Evolutionary conservation across 768 basidiomycete genomes (phyloP).

Genomic region (Lentinula edodes): DNA sequence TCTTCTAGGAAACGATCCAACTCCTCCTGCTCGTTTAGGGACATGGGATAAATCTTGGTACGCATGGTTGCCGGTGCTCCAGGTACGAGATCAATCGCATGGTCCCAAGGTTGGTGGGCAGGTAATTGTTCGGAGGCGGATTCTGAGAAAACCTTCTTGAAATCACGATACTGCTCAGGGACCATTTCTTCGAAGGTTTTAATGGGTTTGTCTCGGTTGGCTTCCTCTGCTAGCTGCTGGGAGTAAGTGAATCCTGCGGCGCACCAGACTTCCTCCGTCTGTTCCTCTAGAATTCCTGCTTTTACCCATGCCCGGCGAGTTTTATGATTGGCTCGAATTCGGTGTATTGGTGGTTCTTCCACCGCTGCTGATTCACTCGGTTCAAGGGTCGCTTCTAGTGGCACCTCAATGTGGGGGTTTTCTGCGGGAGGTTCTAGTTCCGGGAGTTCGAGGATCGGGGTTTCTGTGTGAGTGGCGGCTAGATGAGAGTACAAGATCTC

Average conservation of each 20-base stretch:
- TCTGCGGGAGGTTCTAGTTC: background rate
- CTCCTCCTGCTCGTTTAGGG: slow-evolving; percentile 16
- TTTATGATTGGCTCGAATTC: background rate
- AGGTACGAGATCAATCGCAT: too few relatives aligned
- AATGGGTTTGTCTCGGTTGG: background rate
- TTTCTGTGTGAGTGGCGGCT: too few relatives aligned
- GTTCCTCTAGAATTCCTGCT: background rate
- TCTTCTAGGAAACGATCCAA: background rate
- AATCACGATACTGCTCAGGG: slow-evolving; percentile 10
- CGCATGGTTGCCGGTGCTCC: too few relatives aligned
- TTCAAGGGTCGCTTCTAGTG: background rate
- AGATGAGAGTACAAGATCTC: too few relatives aligned
- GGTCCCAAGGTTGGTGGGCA: too few relatives aligned
- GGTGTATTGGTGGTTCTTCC: background rate
- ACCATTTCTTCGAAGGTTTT: slow-evolving; percentile 2
- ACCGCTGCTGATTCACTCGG: too few relatives aligned
- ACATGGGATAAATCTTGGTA: too few relatives aligned
- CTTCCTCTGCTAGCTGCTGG: background rate
- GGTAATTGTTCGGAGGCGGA: slow-evolving; percentile 11
- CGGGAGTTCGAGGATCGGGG: too few relatives aligned
- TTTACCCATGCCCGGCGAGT: background rate
- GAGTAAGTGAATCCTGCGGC: background rate
- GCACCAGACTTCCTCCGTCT: background rate
- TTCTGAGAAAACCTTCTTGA: slow-evolving; percentile 19
- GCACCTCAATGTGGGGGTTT: too few relatives aligned